Percentiles rank a stretch among this genome's conserved stretches.
Evolutionary conservation across 73 alveolate genomes (phyloP).

Genomic region (Paramecium sonneborni): DNA sequence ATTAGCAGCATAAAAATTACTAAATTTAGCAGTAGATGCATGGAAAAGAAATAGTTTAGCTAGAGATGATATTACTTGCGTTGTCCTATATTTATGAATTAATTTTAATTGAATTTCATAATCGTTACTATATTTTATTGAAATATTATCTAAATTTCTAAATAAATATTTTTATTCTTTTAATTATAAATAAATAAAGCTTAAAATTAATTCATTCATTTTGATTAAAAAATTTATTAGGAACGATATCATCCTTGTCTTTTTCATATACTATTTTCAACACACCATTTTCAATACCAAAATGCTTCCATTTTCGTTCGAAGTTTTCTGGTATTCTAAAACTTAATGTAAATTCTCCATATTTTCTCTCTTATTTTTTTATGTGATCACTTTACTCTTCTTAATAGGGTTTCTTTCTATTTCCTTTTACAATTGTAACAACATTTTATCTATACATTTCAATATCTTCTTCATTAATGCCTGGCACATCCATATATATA

Average conservation of each 20-base stretch:
- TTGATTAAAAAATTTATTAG: neutral
- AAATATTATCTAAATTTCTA: neutral
- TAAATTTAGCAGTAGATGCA: slow-evolving; percentile 12
- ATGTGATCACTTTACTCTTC: slow-evolving; percentile 45
- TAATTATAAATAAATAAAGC: no score
- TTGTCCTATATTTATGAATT: slow-evolving; percentile 47
- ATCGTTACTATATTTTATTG: neutral
- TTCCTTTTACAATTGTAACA: slow-evolving; percentile 54
- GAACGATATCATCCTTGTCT: slow-evolving; percentile 61
- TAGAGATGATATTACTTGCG: slow-evolving; percentile 68
- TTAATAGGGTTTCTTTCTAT: slow-evolving; percentile 40
- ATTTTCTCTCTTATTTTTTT: slow-evolving; percentile 38
- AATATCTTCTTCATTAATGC: slow-evolving; percentile 34
- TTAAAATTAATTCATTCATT: neutral
- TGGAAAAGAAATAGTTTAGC: slow-evolving; percentile 64
- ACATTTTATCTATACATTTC: slow-evolving; percentile 55
- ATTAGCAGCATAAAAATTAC: slow-evolving; percentile 49
- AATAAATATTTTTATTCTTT: neutral
- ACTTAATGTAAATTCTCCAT: slow-evolving; percentile 53
- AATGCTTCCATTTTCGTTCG: slow-evolving; percentile 39
- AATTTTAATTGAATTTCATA: neutral
- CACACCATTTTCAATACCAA: slow-evolving; percentile 57
- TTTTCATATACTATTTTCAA: slow-evolving; percentile 58
- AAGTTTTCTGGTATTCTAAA: slow-evolving; percentile 60
- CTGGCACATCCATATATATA: slow-evolving; percentile 60